Conservation (phyloP, 805 yeast species). For the Candida pseudoglaebosa region DNA sequence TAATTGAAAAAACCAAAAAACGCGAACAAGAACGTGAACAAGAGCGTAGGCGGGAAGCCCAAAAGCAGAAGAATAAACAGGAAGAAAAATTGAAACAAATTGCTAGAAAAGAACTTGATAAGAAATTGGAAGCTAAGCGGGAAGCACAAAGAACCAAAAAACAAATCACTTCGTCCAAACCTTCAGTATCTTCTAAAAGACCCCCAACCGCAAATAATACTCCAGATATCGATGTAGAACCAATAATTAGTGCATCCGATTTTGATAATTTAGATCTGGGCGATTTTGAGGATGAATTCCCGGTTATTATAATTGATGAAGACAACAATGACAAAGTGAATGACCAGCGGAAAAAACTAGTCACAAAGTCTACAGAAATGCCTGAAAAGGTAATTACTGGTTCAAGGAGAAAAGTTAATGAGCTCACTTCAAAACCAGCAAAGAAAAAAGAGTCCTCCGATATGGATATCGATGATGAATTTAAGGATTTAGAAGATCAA, state of each 20-base stretch:
- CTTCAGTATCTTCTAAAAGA: conserved; percentile 8
- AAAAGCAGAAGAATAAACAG: conserved; percentile 3
- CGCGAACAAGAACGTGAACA: conserved; percentile 3
- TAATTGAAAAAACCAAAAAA: conserved; percentile 2
- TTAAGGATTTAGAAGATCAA: conserved; percentile 41
- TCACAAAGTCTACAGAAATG: not conserved
- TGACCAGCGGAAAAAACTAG: too few species aligned
- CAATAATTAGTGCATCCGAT: conserved; percentile 32
- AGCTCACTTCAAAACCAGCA: not conserved
- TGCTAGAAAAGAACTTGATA: not conserved
- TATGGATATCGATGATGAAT: conserved; percentile 30
- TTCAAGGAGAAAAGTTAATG: not conserved
- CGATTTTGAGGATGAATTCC: not conserved
- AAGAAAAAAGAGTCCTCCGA: conserved; percentile 3
- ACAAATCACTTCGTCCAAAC: conserved; percentile 3
- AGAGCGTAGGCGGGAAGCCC: conserved; percentile 1
- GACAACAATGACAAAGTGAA: too few species aligned
- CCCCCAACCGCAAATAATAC: conserved; percentile 15
- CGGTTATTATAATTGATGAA: conserved; percentile 1
- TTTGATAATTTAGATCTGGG: conserved; percentile 30
- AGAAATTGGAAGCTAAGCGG: conserved; percentile 1
- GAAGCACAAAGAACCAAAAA: not conserved
- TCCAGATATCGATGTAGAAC: conserved; percentile 10
- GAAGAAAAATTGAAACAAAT: not conserved
- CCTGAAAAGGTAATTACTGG: not conserved